Percentiles rank a stretch among this genome's conserved stretches.
Evolutionary conservation across 331 rosid species (phyloP).

Genomic region (Acacia pycnantha): DNA sequence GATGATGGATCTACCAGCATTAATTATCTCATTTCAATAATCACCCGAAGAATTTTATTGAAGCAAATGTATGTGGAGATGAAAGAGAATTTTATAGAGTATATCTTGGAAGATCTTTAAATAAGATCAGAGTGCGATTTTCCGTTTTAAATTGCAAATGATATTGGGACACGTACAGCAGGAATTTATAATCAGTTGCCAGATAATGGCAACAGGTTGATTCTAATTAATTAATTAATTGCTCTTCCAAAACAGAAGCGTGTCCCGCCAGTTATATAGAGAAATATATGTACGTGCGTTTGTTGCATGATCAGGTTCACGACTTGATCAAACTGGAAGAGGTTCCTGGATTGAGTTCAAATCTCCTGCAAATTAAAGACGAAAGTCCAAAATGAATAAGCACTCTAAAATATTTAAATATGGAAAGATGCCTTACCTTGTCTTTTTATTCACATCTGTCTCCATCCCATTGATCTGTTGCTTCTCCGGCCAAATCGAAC

Average conservation of each 20-base stretch:
- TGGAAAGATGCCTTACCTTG: background rate
- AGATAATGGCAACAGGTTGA: background rate
- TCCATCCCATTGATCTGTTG: background rate
- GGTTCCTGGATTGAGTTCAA: background rate
- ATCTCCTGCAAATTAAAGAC: background rate
- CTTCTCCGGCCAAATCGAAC: background rate
- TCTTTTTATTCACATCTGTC: constrained; percentile 23
- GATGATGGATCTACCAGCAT: no score
- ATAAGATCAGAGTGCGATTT: no score
- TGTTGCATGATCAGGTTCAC: background rate
- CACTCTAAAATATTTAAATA: background rate
- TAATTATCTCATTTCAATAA: no score
- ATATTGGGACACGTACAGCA: background rate
- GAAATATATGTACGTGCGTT: background rate
- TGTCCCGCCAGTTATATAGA: background rate
- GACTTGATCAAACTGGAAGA: background rate
- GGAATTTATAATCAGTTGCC: background rate
- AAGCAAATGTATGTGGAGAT: no score
- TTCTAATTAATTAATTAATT: background rate
- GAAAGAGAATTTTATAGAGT: no score
- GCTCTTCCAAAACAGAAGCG: background rate
- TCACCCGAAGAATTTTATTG: no score
- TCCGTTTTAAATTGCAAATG: no score
- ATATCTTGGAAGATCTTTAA: no score
- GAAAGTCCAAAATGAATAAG: background rate